Percentiles rank a stretch among this genome's conserved stretches.
Evolutionary conservation across 164 flowering plant genomes (phyloP).

Genomic region (Stephania yunnanensis): DNA sequence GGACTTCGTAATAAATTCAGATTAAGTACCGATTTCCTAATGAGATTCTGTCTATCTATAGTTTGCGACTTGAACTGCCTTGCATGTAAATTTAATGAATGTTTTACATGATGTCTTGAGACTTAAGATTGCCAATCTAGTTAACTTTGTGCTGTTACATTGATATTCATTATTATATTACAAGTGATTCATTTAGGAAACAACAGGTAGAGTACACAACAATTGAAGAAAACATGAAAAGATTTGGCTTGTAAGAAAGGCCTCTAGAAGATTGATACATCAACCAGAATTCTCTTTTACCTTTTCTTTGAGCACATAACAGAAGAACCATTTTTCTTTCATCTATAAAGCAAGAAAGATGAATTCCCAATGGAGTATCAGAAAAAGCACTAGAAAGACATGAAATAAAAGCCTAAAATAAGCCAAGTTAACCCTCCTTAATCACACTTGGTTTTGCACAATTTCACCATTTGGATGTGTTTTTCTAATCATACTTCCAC

Average conservation of each 20-base stretch:
- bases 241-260: not conserved
- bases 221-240: not conserved
- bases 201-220: not conserved
- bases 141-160: not conserved
- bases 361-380: not conserved
- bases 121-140: not conserved
- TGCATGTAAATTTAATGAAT: not conserved
- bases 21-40: no score
- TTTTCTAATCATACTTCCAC: slow-evolving; percentile 2
- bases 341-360: not conserved
- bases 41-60: no score
- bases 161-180: not conserved
- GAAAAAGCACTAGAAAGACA: not conserved
- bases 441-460: not conserved
- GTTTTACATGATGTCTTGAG: not conserved
- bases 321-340: not conserved
- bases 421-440: not conserved
- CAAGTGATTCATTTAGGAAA: not conserved
- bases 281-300: not conserved
- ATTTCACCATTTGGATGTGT: not conserved
- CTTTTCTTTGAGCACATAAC: slow-evolving; percentile 1
- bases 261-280: not conserved
- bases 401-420: not conserved
- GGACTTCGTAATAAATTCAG: no score
- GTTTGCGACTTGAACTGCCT: no score